Conservation (phyloP, 768 basidiomycete genomes). For the Plicaturopsis crispa region DNA sequence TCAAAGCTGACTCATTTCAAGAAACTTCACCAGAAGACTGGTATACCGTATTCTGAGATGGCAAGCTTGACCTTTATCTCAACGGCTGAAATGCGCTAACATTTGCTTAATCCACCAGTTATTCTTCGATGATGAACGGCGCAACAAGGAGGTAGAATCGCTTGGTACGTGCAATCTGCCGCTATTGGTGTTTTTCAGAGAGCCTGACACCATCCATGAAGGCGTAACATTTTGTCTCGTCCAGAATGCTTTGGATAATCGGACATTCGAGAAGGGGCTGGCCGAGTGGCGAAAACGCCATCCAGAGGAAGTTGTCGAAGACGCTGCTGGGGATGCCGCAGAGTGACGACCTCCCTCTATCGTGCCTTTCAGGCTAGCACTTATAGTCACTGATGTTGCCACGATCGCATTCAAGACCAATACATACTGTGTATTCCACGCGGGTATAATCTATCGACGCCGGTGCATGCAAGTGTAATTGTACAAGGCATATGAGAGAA, state of each 20-base stretch:
- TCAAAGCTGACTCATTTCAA: slow-evolving; percentile 82
- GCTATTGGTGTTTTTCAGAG: not conserved
- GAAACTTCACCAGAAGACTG: slow-evolving; percentile 62
- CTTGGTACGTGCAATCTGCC: slow-evolving; percentile 32
- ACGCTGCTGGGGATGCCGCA: too few relatives aligned
- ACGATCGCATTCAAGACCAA: too few relatives aligned
- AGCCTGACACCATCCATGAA: slow-evolving; percentile 13
- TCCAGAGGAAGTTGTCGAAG: slow-evolving; percentile 8
- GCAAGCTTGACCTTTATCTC: slow-evolving; percentile 24
- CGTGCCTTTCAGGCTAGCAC: too few relatives aligned
- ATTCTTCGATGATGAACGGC: slow-evolving; percentile 66
- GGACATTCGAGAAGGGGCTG: slow-evolving; percentile 67
- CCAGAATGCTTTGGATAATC: slow-evolving; percentile 46
- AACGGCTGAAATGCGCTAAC: not conserved
- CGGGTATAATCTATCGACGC: too few relatives aligned
- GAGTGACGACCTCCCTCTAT: too few relatives aligned
- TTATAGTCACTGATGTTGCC: too few relatives aligned
- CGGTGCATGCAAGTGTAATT: too few relatives aligned
- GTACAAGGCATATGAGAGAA: too few relatives aligned
- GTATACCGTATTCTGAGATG: slow-evolving; percentile 77
- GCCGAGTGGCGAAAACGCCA: slow-evolving; percentile 56
- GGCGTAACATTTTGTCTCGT: slow-evolving; percentile 85
- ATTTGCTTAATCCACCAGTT: slow-evolving; percentile 25
- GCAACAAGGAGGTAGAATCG: slow-evolving; percentile 56
- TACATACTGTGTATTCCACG: too few relatives aligned